Percentiles rank a stretch among this genome's conserved stretches.
These are phyloP conservation scores for Talaromyces stipitatus DNA, from an alignment of 495 filamentous ascomycete genomes.

Conservation along the genomic window DNA sequence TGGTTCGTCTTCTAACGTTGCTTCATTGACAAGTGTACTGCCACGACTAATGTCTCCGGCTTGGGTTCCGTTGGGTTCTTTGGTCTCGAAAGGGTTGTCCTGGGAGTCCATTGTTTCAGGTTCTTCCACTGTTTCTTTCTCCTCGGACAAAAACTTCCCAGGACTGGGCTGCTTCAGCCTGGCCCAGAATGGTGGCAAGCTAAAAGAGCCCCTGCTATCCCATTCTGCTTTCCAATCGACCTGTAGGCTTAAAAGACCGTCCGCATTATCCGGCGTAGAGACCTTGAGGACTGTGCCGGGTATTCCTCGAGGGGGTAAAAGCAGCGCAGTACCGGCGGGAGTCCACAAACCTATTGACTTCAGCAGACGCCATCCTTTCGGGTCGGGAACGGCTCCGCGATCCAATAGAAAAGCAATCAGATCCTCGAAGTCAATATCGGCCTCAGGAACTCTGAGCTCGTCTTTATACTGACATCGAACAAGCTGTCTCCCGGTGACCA, in stretches of 20 bases:
- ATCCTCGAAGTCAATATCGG: constrained; percentile 55
- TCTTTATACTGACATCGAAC: constrained; percentile 58
- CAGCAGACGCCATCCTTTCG: constrained; percentile 50
- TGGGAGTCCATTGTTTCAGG: not conserved
- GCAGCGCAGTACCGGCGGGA: constrained; percentile 49
- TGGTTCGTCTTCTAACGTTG: constrained; percentile 1
- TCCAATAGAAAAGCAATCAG: constrained; percentile 55
- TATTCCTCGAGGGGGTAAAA: constrained; percentile 36
- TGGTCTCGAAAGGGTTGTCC: constrained; percentile 10
- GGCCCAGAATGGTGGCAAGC: constrained; percentile 58
- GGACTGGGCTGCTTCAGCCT: constrained; percentile 28
- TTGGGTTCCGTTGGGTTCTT: not conserved
- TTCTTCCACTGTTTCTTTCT: not conserved
- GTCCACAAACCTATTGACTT: constrained; percentile 55
- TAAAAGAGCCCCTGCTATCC: constrained; percentile 44
- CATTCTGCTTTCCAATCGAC: constrained; percentile 48
- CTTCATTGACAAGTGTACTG: constrained; percentile 4
- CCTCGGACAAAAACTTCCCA: not conserved
- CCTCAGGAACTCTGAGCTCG: constrained; percentile 56
- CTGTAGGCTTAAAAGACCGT: constrained; percentile 52
- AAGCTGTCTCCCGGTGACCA: constrained; percentile 50
- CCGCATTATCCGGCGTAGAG: constrained; percentile 50
- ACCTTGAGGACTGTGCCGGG: constrained; percentile 45
- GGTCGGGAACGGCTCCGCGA: constrained; percentile 51
- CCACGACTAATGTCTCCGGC: not conserved